Evolutionary conservation across 306 rosid species (phyloP), one percentile per base, ranked within the genome.

Genomic region (Lathyrus sativus): DNA sequence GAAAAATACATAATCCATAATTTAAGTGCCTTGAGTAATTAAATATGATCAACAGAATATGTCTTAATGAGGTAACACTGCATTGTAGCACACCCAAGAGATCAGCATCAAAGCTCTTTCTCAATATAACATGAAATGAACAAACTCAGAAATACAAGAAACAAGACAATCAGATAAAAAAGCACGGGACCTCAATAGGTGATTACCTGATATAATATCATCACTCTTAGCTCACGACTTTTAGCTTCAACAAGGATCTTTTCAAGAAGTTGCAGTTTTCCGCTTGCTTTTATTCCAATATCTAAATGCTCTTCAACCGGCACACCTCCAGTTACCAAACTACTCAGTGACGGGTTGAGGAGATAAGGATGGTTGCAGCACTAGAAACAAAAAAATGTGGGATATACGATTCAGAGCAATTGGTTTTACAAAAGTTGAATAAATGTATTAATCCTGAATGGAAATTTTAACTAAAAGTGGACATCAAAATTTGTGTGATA

Each of bases 361-460:
- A 81, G 79, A 56, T 45, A 72, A 33, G 85, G 85, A 42, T 81
- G 85, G 70, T 76, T 49, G 68, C 85, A 81, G 62, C 81, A 81
- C 81, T 81, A 73, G 49, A 68, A 72, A 76, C 48, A 71, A 33
- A 43, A 67, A 67, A 64, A 13, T n/a, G 39, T 38, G 67, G 17
- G 68, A 48, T 28, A 24, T 24, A 24, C 26, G 26, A 33, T 50
- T 64, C 14, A 45, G 60, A 50, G 57, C 65, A 51, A 76, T 43
- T 37, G 54, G 31, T 31, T 50, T 62, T 49, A 55, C 62, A 55
- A 7, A 56, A 71, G 24, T 54, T 46, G 13, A 66, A 50, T 53
- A 65, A 26, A 51, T 43, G 59, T 43, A 46, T 31, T 11, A 76
- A 53, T 45, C 55, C 54, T 54, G 24, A 55, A 43, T 44, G 29